phyloP scores from a whole-genome alignment of 495 filamentous ascomycete genomes.

The Hypoxylon subgilvum region DNA sequence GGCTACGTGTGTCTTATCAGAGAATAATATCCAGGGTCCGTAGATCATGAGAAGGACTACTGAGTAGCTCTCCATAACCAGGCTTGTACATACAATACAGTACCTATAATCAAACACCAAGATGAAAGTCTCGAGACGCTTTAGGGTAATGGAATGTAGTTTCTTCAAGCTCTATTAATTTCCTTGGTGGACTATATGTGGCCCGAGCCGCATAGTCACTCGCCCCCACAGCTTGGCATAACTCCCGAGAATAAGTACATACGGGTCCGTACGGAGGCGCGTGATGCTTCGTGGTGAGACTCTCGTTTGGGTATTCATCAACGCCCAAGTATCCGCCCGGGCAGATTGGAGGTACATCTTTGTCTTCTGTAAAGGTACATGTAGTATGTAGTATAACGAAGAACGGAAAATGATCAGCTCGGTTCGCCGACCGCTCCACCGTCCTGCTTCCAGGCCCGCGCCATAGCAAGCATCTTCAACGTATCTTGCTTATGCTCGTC shows the following conservation, averaged over 20 bases:
- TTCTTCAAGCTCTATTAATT: conserved; percentile 27
- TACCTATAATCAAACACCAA: no score
- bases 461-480: conserved; percentile 81
- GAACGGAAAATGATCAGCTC: conserved; percentile 1
- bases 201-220: conserved; percentile 27
- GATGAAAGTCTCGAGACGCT: no score
- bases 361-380: no score
- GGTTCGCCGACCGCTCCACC: conserved; percentile 37
- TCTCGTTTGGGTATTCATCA: neutral
- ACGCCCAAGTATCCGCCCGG: neutral
- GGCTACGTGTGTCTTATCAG: no score
- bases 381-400: no score
- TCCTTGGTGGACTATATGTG: conserved; percentile 14
- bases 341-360: no score
- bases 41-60: no score
- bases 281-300: no score
- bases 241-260: neutral
- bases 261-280: no score
- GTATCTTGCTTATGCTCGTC: conserved; percentile 85
- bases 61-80: no score
- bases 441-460: conserved; percentile 85
- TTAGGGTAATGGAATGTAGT: conserved; percentile 26
- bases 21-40: no score
- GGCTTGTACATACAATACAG: no score
- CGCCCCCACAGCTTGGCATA: conserved; percentile 17